Percentiles rank a stretch among this genome's conserved stretches.
Evolutionary conservation across 139 green algal species (phyloP).

Genomic region (Limnomonas spitsbergensis): DNA sequence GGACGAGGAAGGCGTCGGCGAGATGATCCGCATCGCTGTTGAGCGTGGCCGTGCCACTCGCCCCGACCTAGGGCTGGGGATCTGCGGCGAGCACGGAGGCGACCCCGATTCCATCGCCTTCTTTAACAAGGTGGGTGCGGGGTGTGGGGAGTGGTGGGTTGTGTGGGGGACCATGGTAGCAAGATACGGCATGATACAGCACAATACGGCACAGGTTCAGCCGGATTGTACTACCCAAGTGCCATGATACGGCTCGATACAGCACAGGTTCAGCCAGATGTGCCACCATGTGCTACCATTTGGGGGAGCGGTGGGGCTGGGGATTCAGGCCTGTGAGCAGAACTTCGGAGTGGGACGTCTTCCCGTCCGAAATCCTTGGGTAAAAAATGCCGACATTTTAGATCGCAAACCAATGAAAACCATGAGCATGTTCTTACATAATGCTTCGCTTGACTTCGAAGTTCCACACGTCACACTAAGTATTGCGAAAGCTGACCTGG

Average conservation of each 20-base stretch:
- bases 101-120: conserved; percentile 78
- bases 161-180: conserved; percentile 28
- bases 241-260: too few species aligned
- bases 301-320: background rate
- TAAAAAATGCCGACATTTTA: background rate
- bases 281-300: background rate
- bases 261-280: too few species aligned
- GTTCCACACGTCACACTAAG: too few species aligned
- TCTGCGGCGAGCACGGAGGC: conserved; percentile 91
- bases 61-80: conserved; percentile 73
- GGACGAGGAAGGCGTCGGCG: conserved; percentile 78
- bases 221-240: too few species aligned
- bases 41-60: conserved; percentile 62
- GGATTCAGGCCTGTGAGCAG: background rate
- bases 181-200: too few species aligned
- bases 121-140: conserved; percentile 48
- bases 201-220: too few species aligned
- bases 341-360: background rate
- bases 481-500: too few species aligned
- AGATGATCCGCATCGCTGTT: conserved; percentile 78
- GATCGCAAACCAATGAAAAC: background rate
- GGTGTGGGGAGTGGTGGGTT: conserved; percentile 52
- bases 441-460: too few species aligned
- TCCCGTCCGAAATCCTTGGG: background rate
- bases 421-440: too few species aligned